Conservation (phyloP, 345 rosid genomes). For the Eucalyptus camaldulensis region DNA sequence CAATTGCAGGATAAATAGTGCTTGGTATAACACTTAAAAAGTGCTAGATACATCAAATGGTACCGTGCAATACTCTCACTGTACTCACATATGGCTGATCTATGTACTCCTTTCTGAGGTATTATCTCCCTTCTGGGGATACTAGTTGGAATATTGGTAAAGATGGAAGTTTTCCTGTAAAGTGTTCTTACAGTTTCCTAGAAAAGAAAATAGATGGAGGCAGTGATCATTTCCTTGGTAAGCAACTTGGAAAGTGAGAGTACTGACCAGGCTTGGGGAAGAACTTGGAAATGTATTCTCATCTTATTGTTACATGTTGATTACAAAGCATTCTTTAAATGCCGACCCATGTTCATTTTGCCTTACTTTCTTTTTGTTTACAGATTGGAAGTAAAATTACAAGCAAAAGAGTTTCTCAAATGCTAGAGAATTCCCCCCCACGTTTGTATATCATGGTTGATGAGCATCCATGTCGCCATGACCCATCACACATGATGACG, state of each 20-base stretch:
- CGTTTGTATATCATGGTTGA: conserved; percentile 71
- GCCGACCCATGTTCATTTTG: not conserved
- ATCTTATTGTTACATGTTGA: not conserved
- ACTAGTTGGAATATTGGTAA: not conserved
- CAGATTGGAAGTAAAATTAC: conserved; percentile 93
- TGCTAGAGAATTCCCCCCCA: conserved; percentile 68
- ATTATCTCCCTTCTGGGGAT: not conserved
- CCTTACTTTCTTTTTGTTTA: not conserved
- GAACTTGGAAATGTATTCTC: not conserved
- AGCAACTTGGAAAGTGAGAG: not conserved
- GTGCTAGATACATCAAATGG: not conserved
- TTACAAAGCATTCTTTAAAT: not conserved
- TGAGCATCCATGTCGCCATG: conserved; percentile 76
- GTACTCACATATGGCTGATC: not conserved
- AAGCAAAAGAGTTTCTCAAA: conserved; percentile 68
- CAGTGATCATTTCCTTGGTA: not conserved
- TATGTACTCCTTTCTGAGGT: not conserved
- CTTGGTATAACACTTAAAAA: not conserved
- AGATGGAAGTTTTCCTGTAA: not conserved
- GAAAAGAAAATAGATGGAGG: not conserved
- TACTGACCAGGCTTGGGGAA: not conserved
- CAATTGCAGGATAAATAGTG: not conserved
- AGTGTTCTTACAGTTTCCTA: not conserved
- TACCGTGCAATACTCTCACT: not conserved
- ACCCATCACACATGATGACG: conserved; percentile 85